phyloP scores from a whole-genome alignment of 139 green algal genomes.

The Coelastrella sp. region DNA sequence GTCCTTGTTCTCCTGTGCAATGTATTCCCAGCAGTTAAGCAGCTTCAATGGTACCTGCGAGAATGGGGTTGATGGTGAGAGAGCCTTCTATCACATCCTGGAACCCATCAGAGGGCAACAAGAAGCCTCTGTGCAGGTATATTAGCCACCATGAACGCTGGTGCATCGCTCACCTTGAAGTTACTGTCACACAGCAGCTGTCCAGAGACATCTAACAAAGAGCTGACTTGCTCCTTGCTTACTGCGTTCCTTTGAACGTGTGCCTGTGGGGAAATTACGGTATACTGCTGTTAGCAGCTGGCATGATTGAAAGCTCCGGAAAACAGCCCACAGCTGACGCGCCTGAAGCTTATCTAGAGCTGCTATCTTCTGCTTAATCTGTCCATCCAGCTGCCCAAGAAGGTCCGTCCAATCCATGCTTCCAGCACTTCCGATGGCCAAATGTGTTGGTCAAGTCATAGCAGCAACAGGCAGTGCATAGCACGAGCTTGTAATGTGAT shows the following conservation, averaged over 20 bases:
- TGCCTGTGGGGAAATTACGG: not conserved
- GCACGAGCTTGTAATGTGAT: no score
- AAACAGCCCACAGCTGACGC: not conserved
- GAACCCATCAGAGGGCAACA: no score
- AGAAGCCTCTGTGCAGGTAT: not conserved
- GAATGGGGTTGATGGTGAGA: not conserved
- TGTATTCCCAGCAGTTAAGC: constrained; percentile 48
- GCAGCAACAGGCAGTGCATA: not conserved
- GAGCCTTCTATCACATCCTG: not conserved
- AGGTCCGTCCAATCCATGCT: constrained; percentile 39
- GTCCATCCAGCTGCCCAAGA: constrained; percentile 37
- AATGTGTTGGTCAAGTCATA: not conserved
- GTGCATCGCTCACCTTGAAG: constrained; percentile 52
- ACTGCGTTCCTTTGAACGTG: constrained; percentile 18
- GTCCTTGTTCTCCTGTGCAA: not conserved
- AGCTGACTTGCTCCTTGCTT: constrained; percentile 47
- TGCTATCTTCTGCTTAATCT: constrained; percentile 53
- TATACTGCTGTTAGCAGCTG: no score
- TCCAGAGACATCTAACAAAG: constrained; percentile 50
- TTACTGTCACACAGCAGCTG: constrained; percentile 58
- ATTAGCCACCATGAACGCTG: no score
- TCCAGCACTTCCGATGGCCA: not conserved
- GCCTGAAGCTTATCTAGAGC: constrained; percentile 57
- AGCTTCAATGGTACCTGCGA: constrained; percentile 45
- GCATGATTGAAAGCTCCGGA: no score